Evolutionary conservation across 352 stramenopile genomes (phyloP), one percentile per base, ranked within the genome.

Genomic region (Phytophthora multivora): DNA sequence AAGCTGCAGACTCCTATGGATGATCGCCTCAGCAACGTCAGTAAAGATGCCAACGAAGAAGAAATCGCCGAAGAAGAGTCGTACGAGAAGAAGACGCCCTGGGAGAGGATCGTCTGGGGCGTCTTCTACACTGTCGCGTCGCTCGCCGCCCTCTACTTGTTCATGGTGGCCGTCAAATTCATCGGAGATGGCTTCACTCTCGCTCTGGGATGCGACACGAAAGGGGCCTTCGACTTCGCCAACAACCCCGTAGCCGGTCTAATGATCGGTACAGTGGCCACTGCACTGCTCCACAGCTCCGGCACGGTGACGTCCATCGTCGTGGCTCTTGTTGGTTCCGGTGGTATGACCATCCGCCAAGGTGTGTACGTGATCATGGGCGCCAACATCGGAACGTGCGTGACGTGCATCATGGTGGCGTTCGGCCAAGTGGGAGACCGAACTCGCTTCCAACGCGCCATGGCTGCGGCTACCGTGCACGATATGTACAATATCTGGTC

Each of bases 301-400:
- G 70, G 72, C 1, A 92, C 85, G 0, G 82, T 88, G 16, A 92
- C 83, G 23, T 88, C 85, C 11, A 87, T 93, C 62, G 77, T 78
- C 3, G 80, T 91, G 26, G 76, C 79, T 2, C 46, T 89, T 1
- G 80, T 89, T 3, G 70, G 87, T 45, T 63, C 86, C 2, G 66
- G 66, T 7, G 72, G 77, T 11, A 74, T 97, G 50, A 75, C 76
- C 15, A 80, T 96, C 23, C 71, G 86, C 7, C 73, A 88, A 56
- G 89, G 71, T 21, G 93, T 96, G 36, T 95, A 87, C 55, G 86
- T 97, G 53, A 73, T 97, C 52, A 96, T 97, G 84, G 90, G 89
- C 12, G 89, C 90, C 35, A 96, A 97, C 64, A 83, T 91, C 49
- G 91, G 90, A 30, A 93, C 84, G 5, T 87, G 83, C 33, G 86